Evolutionary conservation across 306 rosid species (phyloP).

Genomic region (Rosa chinensis): DNA sequence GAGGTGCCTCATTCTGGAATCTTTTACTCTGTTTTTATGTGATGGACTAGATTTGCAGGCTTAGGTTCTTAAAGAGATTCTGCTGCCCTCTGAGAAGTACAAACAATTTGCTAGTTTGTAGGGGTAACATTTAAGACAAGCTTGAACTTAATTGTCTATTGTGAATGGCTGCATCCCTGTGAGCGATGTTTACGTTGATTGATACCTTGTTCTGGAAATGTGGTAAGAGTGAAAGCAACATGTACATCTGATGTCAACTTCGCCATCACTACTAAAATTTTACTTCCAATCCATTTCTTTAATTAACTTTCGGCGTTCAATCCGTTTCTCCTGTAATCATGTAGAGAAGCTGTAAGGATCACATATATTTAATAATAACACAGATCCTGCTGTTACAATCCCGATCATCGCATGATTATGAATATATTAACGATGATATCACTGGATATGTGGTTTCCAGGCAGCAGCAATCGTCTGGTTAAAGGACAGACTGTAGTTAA

Average conservation of each 20-base stretch:
- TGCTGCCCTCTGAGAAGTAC: constrained; percentile 1
- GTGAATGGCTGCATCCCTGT: neutral
- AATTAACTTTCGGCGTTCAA: too few relatives aligned
- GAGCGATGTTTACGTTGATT: neutral
- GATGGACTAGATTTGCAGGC: neutral
- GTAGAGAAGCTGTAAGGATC: too few relatives aligned
- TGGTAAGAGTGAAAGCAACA: neutral
- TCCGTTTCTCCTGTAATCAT: too few relatives aligned
- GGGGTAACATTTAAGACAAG: neutral
- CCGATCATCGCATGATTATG: too few relatives aligned
- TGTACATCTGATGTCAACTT: neutral
- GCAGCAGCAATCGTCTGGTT: too few relatives aligned
- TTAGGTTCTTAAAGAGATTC: neutral
- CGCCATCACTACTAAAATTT: neutral
- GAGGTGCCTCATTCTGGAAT: constrained; percentile 23
- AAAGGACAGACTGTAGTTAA: too few relatives aligned
- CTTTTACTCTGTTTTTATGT: neutral
- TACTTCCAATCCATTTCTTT: neutral
- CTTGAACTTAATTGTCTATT: neutral
- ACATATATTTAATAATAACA: too few relatives aligned
- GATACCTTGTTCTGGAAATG: neutral
- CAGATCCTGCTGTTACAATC: too few relatives aligned
- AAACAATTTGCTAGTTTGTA: neutral
- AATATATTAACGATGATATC: too few relatives aligned
- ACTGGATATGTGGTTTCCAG: too few relatives aligned